Conservation (phyloP, 768 basidiomycete species). For the Russula foetens region DNA sequence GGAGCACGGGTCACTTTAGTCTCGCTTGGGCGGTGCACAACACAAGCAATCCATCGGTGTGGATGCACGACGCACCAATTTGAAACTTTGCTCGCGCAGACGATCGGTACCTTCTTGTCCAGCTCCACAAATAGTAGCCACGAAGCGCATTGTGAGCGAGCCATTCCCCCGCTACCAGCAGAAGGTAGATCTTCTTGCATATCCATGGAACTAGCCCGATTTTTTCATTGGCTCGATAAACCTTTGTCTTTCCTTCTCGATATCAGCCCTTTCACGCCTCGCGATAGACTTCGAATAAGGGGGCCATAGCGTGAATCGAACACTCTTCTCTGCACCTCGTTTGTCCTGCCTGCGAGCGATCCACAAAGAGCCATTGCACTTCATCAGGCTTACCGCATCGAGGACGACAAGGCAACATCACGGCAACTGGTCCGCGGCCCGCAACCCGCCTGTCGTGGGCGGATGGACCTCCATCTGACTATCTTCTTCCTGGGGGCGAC, state of each 20-base stretch:
- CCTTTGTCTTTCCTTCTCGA: conserved; percentile 2
- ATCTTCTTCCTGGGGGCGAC: conserved; percentile 2
- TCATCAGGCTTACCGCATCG: not conserved
- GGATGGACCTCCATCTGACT: conserved; percentile 7
- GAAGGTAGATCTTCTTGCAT: conserved; percentile 7
- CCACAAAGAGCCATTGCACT: not conserved
- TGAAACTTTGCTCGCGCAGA: not conserved
- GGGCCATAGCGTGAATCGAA: not conserved
- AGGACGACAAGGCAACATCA: not conserved
- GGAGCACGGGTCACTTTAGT: conserved; percentile 5
- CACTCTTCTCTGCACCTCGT: not conserved
- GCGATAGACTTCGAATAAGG: conserved; percentile 4
- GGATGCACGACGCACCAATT: not conserved
- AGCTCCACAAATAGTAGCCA: not conserved
- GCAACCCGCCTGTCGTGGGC: not conserved
- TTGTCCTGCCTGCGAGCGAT: not conserved
- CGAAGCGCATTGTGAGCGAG: not conserved
- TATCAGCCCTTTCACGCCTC: not conserved
- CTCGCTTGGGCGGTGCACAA: not conserved
- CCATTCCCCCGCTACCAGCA: not conserved
- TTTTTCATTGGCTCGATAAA: conserved; percentile 16
- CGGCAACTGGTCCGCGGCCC: conserved; percentile 3
- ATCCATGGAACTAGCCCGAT: conserved; percentile 1
- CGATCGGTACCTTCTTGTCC: conserved; percentile 7
- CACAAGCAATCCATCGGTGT: not conserved